Evolutionary conservation across 1,284 basidiomycete species (phyloP).

Genomic region (Ustilago tritici): DNA sequence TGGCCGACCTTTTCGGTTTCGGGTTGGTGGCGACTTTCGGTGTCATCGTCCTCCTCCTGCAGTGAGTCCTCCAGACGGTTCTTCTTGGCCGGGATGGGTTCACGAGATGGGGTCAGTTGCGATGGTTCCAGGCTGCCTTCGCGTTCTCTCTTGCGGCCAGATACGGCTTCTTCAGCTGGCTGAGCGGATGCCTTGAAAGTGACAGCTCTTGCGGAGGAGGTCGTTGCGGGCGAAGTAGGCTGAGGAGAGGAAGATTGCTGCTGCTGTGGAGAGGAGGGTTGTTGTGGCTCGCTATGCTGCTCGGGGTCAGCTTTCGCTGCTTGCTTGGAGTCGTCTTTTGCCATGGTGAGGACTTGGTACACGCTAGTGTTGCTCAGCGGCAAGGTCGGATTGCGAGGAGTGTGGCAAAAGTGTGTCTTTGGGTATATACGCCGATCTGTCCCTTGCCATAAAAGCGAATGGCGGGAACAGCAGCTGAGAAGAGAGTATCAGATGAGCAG

Average conservation of each 20-base stretch:
- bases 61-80: constrained; percentile 52
- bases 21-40: constrained; percentile 14
- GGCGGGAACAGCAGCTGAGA: not conserved
- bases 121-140: constrained; percentile 60
- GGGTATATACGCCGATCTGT: not conserved
- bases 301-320: constrained; percentile 7
- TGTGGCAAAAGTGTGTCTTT: not conserved
- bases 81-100: constrained; percentile 60
- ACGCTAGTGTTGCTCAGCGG: not conserved
- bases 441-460: not conserved
- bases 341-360: constrained; percentile 20
- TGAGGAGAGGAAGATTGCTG: constrained; percentile 19
- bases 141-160: constrained; percentile 56
- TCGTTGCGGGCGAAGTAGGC: constrained; percentile 10
- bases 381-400: not conserved
- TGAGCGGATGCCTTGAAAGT: constrained; percentile 21
- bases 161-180: constrained; percentile 33
- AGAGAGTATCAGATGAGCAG: not conserved
- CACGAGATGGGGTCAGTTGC: constrained; percentile 34
- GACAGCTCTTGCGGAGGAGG: constrained; percentile 17
- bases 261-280: constrained; percentile 17
- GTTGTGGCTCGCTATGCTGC: constrained; percentile 17
- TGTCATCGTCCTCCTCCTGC: constrained; percentile 39
- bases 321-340: constrained; percentile 13
- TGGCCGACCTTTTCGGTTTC: constrained; percentile 62